Conservation (phyloP, 177 flowering plant genomes). For the Tripterygium wilfordii region DNA sequence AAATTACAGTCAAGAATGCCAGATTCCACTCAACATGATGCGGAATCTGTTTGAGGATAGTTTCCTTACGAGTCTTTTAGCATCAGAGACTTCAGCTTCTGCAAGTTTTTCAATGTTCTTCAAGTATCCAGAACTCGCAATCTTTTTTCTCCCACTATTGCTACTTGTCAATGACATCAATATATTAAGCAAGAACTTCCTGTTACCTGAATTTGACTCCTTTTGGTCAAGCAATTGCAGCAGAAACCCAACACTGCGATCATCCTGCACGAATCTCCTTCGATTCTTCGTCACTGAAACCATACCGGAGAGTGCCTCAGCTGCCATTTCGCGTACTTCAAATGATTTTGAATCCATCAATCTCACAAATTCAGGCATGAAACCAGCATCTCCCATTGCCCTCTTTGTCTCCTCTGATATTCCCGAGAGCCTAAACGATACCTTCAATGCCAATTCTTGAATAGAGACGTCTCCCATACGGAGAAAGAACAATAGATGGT, state of each 20-base stretch:
- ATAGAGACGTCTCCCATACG: slow-evolving; percentile 50
- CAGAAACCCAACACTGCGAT: slow-evolving; percentile 33
- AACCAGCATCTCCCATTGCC: slow-evolving; percentile 75
- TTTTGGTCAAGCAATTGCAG: slow-evolving; percentile 53
- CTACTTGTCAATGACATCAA: slow-evolving; percentile 50
- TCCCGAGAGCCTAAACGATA: slow-evolving; percentile 40
- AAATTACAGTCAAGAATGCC: slow-evolving; percentile 41
- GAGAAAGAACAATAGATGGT: slow-evolving; percentile 45
- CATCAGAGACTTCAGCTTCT: slow-evolving; percentile 62
- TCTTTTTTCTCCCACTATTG: slow-evolving; percentile 63
- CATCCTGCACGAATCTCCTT: slow-evolving; percentile 51
- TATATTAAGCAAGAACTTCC: slow-evolving; percentile 52
- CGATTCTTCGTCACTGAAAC: slow-evolving; percentile 52
- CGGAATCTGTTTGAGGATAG: slow-evolving; percentile 54
- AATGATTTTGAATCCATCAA: slow-evolving; percentile 66
- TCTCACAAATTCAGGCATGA: slow-evolving; percentile 65
- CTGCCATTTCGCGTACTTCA: slow-evolving; percentile 59
- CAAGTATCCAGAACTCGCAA: slow-evolving; percentile 47
- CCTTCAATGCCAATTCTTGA: slow-evolving; percentile 71
- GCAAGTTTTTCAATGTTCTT: slow-evolving; percentile 76
- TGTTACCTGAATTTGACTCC: slow-evolving; percentile 50
- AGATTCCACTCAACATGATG: slow-evolving; percentile 52
- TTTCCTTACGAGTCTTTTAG: slow-evolving; percentile 65
- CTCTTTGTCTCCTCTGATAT: slow-evolving; percentile 66
- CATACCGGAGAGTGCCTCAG: slow-evolving; percentile 54